These are phyloP conservation scores for Cyclotella distinguenda DNA, from an alignment of 108 stramenopile genomes.

Conservation along the genomic window DNA sequence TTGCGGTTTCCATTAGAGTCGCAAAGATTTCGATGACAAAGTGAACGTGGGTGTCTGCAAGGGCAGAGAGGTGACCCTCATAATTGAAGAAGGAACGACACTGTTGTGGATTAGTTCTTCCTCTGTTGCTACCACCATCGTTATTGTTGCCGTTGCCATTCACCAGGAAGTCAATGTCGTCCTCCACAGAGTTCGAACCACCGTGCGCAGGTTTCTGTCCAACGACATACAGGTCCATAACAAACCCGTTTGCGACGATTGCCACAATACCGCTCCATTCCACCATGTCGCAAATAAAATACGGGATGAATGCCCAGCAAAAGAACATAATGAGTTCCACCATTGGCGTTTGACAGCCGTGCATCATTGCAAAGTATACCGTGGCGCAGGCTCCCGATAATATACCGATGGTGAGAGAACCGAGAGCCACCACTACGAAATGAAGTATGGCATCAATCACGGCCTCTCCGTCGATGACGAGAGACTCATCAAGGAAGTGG, in stretches of 20 bases:
- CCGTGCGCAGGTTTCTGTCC: constrained; percentile 48
- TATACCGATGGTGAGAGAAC: constrained; percentile 57
- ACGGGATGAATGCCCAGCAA: constrained; percentile 60
- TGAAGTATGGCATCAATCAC: constrained; percentile 67
- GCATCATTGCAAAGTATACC: constrained; percentile 57
- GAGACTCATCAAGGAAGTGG: constrained; percentile 80
- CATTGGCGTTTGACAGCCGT: constrained; percentile 45
- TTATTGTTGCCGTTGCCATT: constrained; percentile 30
- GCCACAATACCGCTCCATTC: constrained; percentile 92
- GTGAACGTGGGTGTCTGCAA: constrained; percentile 65
- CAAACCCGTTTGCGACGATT: constrained; percentile 89
- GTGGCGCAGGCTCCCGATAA: constrained; percentile 44
- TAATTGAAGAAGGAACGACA: constrained; percentile 34
- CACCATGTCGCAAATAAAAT: constrained; percentile 64
- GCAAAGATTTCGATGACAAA: constrained; percentile 84
- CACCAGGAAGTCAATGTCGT: constrained; percentile 51
- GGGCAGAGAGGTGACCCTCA: constrained; percentile 66
- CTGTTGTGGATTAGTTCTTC: constrained; percentile 12
- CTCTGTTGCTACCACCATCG: constrained; percentile 15
- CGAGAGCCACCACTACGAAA: constrained; percentile 78
- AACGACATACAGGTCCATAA: constrained; percentile 85
- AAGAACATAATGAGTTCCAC: constrained; percentile 60
- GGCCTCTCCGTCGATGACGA: constrained; percentile 65
- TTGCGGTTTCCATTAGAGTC: constrained; percentile 88
- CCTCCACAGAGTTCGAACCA: constrained; percentile 34